A percentile compares a stretch with the other conserved stretches of the same genome.
Conservation (phyloP, 257 asterid species). For the Lithospermum erythrorhizon region DNA sequence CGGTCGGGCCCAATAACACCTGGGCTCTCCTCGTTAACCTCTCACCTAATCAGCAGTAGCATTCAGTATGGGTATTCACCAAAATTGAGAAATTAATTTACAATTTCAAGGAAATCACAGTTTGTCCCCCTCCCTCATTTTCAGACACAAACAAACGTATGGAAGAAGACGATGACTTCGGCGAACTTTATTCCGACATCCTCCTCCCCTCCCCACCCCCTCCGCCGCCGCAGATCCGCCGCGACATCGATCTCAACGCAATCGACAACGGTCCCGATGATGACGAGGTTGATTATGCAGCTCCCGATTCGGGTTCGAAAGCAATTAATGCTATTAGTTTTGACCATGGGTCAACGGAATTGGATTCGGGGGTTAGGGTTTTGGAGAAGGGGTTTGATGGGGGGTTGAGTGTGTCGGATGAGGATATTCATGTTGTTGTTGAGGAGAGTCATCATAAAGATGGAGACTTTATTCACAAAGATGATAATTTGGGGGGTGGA, state of each 20-base stretch:
- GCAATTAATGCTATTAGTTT: too few species aligned
- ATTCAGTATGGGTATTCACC: too few species aligned
- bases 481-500: not conserved
- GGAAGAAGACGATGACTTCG: conserved; percentile 98
- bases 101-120: too few species aligned
- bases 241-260: conserved; percentile 56
- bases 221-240: conserved; percentile 19
- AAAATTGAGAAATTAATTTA: too few species aligned
- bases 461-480: not conserved
- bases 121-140: too few species aligned
- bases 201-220: conserved; percentile 30
- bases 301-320: too few species aligned
- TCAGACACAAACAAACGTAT: conserved; percentile 9
- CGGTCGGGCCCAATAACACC: too few species aligned
- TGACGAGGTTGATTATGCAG: not conserved
- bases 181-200: conserved; percentile 92
- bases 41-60: too few species aligned
- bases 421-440: not conserved
- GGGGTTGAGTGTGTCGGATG: not conserved
- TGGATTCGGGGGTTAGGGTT: not conserved
- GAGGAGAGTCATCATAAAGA: not conserved
- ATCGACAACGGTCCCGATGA: conserved; percentile 8
- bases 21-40: too few species aligned
- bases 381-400: not conserved
- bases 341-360: not conserved